Percentiles rank a stretch among this genome's conserved stretches.
Evolutionary conservation across 2,329 filamentous ascomycete species (phyloP).

Genomic region (Leptosphaerulina australis): DNA sequence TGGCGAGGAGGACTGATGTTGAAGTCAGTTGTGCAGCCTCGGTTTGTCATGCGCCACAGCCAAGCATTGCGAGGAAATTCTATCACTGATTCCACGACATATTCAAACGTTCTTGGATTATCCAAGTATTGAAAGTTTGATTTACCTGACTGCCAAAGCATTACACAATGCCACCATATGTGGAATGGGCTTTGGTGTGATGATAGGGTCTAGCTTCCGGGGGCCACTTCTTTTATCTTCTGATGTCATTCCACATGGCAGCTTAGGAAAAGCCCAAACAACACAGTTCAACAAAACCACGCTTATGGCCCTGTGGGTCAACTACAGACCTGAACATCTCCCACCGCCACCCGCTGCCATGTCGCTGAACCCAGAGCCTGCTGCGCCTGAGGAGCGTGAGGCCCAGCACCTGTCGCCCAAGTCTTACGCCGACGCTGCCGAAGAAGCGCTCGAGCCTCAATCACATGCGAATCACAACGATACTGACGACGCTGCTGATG

Average conservation of each 20-base stretch:
- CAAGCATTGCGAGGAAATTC: not conserved
- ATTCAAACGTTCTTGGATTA: too few species aligned
- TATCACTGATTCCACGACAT: not conserved
- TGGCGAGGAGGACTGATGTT: conserved; percentile 18
- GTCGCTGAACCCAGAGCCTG: conserved; percentile 52
- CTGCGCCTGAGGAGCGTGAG: conserved; percentile 48
- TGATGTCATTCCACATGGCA: conserved; percentile 30
- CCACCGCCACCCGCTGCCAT: conserved; percentile 33
- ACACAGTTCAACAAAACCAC: conserved; percentile 31
- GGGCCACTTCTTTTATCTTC: not conserved
- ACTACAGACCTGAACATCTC: conserved; percentile 14
- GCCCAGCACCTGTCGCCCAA: conserved; percentile 50
- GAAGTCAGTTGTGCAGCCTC: conserved; percentile 21
- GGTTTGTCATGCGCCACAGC: conserved; percentile 26
- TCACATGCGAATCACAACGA: conserved; percentile 34
- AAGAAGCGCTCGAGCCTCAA: conserved; percentile 38
- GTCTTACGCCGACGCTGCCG: conserved; percentile 52
- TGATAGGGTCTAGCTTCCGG: conserved; percentile 13
- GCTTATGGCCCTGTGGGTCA: conserved; percentile 16
- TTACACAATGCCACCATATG: not conserved
- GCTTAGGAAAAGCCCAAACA: conserved; percentile 29
- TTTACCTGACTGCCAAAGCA: not conserved
- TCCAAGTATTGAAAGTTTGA: too few species aligned
- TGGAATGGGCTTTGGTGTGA: not conserved
- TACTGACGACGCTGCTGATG: conserved; percentile 22